These are phyloP conservation scores for Eremochloa ophiuroides DNA, from an alignment of 176 grass and related monocot species.

Conservation along the genomic window DNA sequence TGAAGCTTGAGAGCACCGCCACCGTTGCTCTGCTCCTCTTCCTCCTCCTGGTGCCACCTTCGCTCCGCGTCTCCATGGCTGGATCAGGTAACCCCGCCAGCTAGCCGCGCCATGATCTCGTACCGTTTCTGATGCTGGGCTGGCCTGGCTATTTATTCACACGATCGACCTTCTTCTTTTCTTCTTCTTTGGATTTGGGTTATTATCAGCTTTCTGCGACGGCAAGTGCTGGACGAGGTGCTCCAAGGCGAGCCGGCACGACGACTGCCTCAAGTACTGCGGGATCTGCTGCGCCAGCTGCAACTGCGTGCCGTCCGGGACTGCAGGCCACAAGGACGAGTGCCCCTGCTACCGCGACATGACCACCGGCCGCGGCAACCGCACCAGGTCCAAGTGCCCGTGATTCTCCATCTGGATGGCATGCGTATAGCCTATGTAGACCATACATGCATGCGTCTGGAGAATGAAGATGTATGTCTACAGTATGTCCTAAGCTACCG, in stretches of 20 bases:
- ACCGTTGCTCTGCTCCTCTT: conserved; percentile 35
- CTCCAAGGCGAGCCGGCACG: conserved; percentile 80
- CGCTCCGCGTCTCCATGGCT: conserved; percentile 46
- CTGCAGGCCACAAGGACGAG: conserved; percentile 82
- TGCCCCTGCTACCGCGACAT: conserved; percentile 98
- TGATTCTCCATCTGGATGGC: conserved; percentile 23
- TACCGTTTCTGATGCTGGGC: not conserved
- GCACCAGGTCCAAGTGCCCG: conserved; percentile 82
- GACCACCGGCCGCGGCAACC: conserved; percentile 55
- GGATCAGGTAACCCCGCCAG: conserved; percentile 58
- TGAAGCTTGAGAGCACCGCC: conserved; percentile 39
- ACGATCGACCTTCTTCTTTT: not conserved
- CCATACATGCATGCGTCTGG: not conserved
- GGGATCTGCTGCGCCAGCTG: conserved; percentile 74
- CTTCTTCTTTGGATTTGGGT: not conserved
- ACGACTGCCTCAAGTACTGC: conserved; percentile 93
- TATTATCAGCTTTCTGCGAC: conserved; percentile 51
- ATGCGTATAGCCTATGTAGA: not conserved
- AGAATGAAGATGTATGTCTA: not conserved
- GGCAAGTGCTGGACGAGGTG: conserved; percentile 77
- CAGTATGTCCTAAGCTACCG: not conserved
- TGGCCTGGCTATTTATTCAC: not conserved
- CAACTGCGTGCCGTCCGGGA: conserved; percentile 83
- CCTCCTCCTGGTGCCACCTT: conserved; percentile 37
- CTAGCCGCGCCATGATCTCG: not conserved